These are phyloP conservation scores for Xylaria sp. DNA, from an alignment of 2,329 filamentous ascomycete species.

Conservation along the genomic window DNA sequence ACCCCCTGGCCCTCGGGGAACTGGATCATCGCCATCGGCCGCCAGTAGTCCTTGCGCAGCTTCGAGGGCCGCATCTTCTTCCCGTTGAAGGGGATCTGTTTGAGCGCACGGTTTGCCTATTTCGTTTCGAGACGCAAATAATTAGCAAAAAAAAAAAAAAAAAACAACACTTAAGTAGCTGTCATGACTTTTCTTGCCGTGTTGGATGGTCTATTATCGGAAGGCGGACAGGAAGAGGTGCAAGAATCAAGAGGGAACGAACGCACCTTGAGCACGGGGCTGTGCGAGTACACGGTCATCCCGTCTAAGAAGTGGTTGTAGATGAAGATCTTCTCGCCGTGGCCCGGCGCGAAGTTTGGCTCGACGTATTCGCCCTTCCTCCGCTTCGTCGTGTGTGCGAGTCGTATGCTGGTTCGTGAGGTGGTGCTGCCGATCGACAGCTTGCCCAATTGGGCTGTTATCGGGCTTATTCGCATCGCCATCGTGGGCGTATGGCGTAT, in stretches of 20 bases:
- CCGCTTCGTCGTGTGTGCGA: constrained; percentile 42
- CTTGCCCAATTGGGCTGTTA: constrained; percentile 53
- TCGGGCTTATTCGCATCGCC: constrained; percentile 53
- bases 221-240: not conserved
- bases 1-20: constrained; percentile 63
- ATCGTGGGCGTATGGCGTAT: constrained; percentile 31
- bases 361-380: constrained; percentile 37
- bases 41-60: constrained; percentile 75
- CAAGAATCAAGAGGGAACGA: not conserved
- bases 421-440: constrained; percentile 49
- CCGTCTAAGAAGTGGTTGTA: constrained; percentile 62
- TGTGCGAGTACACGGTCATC: constrained; percentile 64
- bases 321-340: constrained; percentile 68
- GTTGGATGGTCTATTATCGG: not conserved
- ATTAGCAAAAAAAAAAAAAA: constrained; percentile 2
- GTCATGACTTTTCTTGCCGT: not conserved
- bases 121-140: not conserved
- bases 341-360: constrained; percentile 50
- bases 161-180: no score
- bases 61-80: constrained; percentile 72
- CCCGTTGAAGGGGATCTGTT: constrained; percentile 66
- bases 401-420: constrained; percentile 55
- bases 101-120: constrained; percentile 42
- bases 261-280: constrained; percentile 58
- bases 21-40: constrained; percentile 67